Conservation (phyloP, 1,284 basidiomycete genomes). For the Sanghuangporus weigelae region DNA sequence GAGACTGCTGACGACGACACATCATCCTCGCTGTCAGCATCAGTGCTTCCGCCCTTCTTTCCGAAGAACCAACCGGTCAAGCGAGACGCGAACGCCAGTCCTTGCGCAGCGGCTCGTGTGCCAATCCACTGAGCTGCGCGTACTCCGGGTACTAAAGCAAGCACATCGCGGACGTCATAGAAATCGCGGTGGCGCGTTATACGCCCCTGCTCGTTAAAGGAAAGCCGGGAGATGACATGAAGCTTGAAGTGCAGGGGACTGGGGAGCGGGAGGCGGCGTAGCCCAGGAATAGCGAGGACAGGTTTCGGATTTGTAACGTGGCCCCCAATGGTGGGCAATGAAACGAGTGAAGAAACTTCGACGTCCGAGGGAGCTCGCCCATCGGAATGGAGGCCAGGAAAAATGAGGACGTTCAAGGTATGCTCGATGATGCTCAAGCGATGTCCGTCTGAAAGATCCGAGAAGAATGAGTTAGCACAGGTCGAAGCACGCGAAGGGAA, state of each 20-base stretch:
- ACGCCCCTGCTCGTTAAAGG: constrained; percentile 69
- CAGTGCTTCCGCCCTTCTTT: background rate
- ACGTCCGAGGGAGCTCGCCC: constrained; percentile 28
- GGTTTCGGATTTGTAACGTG: constrained; percentile 1
- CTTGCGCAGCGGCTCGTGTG: constrained; percentile 51
- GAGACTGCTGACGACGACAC: background rate
- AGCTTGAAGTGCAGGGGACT: constrained; percentile 68
- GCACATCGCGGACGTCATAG: constrained; percentile 68
- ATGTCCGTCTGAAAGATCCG: constrained; percentile 50
- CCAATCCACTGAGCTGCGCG: constrained; percentile 61
- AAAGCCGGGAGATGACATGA: constrained; percentile 60
- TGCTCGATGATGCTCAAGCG: constrained; percentile 68
- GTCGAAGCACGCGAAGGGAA: constrained; percentile 9
- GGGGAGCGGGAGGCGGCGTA: constrained; percentile 47
- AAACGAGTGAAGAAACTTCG: constrained; percentile 22
- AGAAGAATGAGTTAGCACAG: constrained; percentile 2
- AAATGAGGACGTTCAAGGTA: constrained; percentile 34
- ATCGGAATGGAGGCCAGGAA: constrained; percentile 33
- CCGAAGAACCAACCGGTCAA: constrained; percentile 16
- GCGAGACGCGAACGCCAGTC: constrained; percentile 39
- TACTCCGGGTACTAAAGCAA: constrained; percentile 63
- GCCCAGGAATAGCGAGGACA: constrained; percentile 42
- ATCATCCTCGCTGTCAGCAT: constrained; percentile 4
- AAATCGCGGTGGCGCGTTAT: constrained; percentile 71
- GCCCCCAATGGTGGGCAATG: constrained; percentile 18